Base-by-base conservation (phyloP, 2,329 filamentous ascomycete species). In the Cladophialophora chaetospira region DNA sequence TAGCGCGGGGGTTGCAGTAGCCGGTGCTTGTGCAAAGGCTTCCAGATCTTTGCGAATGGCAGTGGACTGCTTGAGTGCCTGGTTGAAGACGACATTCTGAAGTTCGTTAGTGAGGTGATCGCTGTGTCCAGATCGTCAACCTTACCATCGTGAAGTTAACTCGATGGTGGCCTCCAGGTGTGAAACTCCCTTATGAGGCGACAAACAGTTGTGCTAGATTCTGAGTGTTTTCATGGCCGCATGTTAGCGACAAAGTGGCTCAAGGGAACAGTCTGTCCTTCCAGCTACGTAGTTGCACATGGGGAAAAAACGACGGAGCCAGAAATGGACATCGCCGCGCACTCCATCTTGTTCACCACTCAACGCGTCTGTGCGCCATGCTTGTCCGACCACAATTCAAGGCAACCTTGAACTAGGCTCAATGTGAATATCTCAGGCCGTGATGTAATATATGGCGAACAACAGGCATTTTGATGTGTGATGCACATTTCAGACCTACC, bases 71-170 rank as follows among this genome's bases (percentile, higher is more conserved):
- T 91, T 90, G 52, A 94, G 79, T 51, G 89, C 89, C 55, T 88
- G 88, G 72, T 95, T 95, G 78, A 93, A 95, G 48, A 91, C 81
- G 42, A 88, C 87, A 68, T 92, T 93, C 89, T 91, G 56, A 28
- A 17, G 11, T 19, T 11, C 9, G 36, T 55, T 17, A 57, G 46
- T 21, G 25, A 36, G 38, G 29, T 11, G 8, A 17, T 21, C 15
- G 19, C 33, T n/a, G n/a, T n/a, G n/a, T n/a, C n/a, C n/a, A n/a
- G n/a, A n/a, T n/a, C n/a, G n/a, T n/a, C n/a, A n/a, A n/a, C n/a
- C 28, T 47, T 51, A 59, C 60, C 60, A 62, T 62, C 15, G 46
- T 61, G 52, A 11, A 17, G 44, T 28, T n/a, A 23, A 36, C 15
- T 28, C 36, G 26, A 15, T n/a, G 13, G 19, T 4, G 29, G 48